Conservation (phyloP, 495 filamentous ascomycete genomes). For the Recurvomyces mirabilis region DNA sequence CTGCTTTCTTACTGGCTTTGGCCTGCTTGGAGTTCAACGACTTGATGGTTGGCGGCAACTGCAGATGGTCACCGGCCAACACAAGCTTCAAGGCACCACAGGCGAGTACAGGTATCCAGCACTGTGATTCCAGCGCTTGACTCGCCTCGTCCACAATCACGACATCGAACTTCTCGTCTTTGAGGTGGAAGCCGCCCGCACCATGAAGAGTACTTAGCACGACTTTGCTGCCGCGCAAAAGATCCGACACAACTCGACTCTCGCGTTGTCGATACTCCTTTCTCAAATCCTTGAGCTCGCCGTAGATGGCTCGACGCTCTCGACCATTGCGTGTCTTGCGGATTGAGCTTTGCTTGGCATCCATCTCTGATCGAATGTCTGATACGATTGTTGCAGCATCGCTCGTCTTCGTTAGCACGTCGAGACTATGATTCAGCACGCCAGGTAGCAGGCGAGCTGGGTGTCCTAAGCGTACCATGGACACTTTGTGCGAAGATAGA, state of each 20-base stretch:
- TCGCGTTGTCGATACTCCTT: conserved; percentile 86
- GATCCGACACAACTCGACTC: conserved; percentile 59
- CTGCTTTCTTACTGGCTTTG: conserved; percentile 19
- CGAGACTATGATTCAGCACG: conserved; percentile 78
- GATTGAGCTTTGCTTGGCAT: conserved; percentile 78
- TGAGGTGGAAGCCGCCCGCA: conserved; percentile 74
- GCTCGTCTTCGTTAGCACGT: conserved; percentile 82
- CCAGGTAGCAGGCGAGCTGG: conserved; percentile 83
- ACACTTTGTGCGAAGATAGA: conserved; percentile 67
- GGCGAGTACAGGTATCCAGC: conserved; percentile 80
- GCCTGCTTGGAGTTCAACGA: conserved; percentile 48
- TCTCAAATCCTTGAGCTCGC: conserved; percentile 69
- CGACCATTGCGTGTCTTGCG: conserved; percentile 71
- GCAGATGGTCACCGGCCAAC: conserved; percentile 87
- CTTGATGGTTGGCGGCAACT: conserved; percentile 91
- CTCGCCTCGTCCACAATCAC: conserved; percentile 93
- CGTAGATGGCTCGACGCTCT: conserved; percentile 74
- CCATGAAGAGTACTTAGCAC: conserved; percentile 90
- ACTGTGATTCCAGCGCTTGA: conserved; percentile 92
- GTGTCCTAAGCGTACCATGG: conserved; percentile 83
- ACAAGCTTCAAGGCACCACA: conserved; percentile 65
- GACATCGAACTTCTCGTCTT: conserved; percentile 75
- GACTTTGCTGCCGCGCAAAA: conserved; percentile 69
- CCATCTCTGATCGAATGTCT: conserved; percentile 86
- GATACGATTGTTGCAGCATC: conserved; percentile 84